Base-by-base conservation (phyloP, 1,284 basidiomycete genomes). In the Ganoderma multipileum region DNA sequence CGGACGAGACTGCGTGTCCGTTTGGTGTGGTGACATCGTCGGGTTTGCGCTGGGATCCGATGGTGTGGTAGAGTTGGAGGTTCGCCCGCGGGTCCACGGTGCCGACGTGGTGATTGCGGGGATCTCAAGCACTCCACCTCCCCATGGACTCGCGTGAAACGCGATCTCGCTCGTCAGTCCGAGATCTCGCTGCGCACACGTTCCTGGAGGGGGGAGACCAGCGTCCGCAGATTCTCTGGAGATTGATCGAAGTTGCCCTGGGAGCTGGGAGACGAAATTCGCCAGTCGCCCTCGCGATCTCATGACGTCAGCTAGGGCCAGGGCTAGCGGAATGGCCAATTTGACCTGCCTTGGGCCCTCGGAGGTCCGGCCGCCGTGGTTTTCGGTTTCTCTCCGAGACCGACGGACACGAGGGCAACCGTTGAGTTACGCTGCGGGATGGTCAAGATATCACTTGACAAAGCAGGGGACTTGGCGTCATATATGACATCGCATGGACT, bases 141-240 rank as follows among this genome's bases (percentile, higher is more conserved):
- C 47, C 47, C 23, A 14, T 26, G 26, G 23, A 26, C 47, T 23
- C 44, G 3, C 52, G 52, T 55, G 28, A 55, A 55, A 55, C 47
- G 12, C 52, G 52, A 28, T 33, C 52, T 55, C 52, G 52, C 52
- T 16, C 26, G 30, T 2, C 28, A 30, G 8, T 14, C 52, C 52
- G 52, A 30, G 58, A 60, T 60, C 58, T 60, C n/a, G 36, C 38
- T 39, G 58, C 38, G 58, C 38, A 60, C 28, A 23, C 38, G 36
- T 38, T 41, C 42, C 28, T 33, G 5, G 2, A 18, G 6, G 2
- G 20, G 33, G 28, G 26, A n/a, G n/a, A 5, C 16, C 33, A 26
- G 36, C 11, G n/a, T n/a, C n/a, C n/a, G 38, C 23, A 59, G 57
- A 60, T 60, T 42, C 23, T 59, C n/a, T 60, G 39, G 12, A 60